Conservation (phyloP, 2,329 filamentous ascomycete genomes). For the Aspergillus tanneri region DNA sequence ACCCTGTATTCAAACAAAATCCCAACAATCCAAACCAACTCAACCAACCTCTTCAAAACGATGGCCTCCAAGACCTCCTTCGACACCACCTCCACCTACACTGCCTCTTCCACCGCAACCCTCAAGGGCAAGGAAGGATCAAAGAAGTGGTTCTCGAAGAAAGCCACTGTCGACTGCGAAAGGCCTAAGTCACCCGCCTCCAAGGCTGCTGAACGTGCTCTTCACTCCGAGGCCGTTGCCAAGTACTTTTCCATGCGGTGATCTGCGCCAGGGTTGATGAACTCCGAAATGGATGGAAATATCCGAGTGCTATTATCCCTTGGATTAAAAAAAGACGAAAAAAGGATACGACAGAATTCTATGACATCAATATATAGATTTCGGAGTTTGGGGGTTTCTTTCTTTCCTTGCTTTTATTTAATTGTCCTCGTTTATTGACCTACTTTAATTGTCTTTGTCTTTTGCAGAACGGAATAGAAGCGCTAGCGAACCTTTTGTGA, state of each 20-base stretch:
- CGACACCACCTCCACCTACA: constrained; percentile 23
- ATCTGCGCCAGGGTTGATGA: constrained; percentile 15
- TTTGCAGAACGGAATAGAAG: no score
- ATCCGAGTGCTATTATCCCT: no score
- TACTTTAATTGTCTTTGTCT: no score
- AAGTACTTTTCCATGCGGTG: constrained; percentile 26
- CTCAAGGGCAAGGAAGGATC: constrained; percentile 21
- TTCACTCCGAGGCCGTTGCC: constrained; percentile 26
- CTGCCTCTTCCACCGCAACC: constrained; percentile 26
- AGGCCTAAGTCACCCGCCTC: background rate
- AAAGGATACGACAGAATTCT: no score
- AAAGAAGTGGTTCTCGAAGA: constrained; percentile 5
- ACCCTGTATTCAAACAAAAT: constrained; percentile 7
- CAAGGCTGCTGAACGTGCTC: constrained; percentile 5
- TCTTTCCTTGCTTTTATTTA: no score
- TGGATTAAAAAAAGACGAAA: no score
- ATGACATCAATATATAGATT: no score
- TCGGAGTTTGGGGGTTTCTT: no score
- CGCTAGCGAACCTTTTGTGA: no score
- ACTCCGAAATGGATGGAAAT: background rate
- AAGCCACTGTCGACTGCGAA: constrained; percentile 1
- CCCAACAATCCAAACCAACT: background rate
- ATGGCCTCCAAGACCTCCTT: constrained; percentile 15
- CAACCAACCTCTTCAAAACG: constrained; percentile 13
- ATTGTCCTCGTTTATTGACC: no score